Percentiles rank a stretch among this genome's conserved stretches.
phyloP scores from a whole-genome alignment of 176 grass and related monocot genomes.

The Pharus latifolius region DNA sequence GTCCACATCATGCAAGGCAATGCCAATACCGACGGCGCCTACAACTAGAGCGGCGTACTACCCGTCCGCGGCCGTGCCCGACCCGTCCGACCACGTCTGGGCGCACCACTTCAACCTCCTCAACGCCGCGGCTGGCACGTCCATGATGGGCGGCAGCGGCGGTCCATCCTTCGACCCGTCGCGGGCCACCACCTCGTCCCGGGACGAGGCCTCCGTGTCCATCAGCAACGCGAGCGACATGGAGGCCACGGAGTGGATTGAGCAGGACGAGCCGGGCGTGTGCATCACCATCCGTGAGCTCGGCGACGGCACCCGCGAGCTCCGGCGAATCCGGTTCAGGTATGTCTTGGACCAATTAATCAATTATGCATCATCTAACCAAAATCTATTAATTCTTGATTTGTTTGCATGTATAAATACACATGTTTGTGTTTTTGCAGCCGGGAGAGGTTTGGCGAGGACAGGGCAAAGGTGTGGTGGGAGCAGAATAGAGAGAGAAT shows the following conservation, averaged over 20 bases:
- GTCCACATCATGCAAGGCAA: conserved; percentile 26
- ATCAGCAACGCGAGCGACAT: conserved; percentile 88
- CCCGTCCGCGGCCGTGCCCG: conserved; percentile 48
- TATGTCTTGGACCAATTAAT: not conserved
- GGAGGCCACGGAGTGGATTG: conserved; percentile 70
- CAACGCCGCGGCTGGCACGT: conserved; percentile 22
- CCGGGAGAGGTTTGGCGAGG: conserved; percentile 89
- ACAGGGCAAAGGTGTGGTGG: conserved; percentile 91
- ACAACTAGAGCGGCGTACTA: conserved; percentile 39
- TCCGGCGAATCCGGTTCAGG: conserved; percentile 92
- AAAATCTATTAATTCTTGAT: not conserved
- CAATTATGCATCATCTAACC: not conserved
- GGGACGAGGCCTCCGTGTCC: conserved; percentile 87
- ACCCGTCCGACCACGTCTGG: conserved; percentile 73
- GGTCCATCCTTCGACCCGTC: conserved; percentile 36
- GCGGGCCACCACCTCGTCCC: conserved; percentile 70
- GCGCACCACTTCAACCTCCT: conserved; percentile 56
- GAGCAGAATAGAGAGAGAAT: conserved; percentile 89
- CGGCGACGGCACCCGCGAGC: conserved; percentile 81
- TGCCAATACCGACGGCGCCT: not conserved
- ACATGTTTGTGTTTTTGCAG: conserved; percentile 17
- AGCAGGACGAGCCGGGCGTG: conserved; percentile 84
- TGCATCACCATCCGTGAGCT: conserved; percentile 97
- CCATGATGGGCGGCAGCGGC: conserved; percentile 10
- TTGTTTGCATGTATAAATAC: not conserved